phyloP scores from a whole-genome alignment of 495 filamentous ascomycete species.

The Penicillium paradoxum region DNA sequence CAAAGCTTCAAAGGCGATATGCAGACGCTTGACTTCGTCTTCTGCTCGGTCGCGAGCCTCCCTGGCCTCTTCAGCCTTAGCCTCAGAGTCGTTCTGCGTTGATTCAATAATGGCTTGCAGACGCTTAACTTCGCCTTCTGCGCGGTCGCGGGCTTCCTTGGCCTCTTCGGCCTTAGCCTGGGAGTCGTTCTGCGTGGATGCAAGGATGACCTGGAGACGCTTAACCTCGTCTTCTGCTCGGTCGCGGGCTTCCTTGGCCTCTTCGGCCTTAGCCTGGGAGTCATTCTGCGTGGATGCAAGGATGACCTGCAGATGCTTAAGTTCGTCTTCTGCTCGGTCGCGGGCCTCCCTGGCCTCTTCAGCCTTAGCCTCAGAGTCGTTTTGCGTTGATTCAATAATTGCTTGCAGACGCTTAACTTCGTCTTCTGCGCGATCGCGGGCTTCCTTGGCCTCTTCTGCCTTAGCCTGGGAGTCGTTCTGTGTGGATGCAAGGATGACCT shows the following conservation, averaged over 20 bases:
- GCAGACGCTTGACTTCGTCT: conserved; percentile 17
- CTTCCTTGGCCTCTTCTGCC: conserved; percentile 14
- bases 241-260: conserved; percentile 12
- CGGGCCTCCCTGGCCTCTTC: background rate
- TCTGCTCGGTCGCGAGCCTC: conserved; percentile 13
- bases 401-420: conserved; percentile 21
- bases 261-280: conserved; percentile 5
- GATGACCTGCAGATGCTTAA: background rate
- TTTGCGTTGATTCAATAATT: conserved; percentile 3
- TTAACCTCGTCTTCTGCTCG: conserved; percentile 15
- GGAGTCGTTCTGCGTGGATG: background rate
- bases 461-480: conserved; percentile 6
- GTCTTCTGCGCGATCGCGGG: conserved; percentile 28
- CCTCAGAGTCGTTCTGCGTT: conserved; percentile 3
- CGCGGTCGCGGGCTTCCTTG: background rate
- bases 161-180: no score
- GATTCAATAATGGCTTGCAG: background rate
- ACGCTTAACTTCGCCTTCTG: conserved; percentile 1
- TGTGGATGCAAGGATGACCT: background rate
- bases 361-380: no score
- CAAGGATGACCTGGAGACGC: conserved; percentile 17
- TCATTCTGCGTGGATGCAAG: background rate
- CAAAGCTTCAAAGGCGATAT: conserved; percentile 8
- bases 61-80: conserved; percentile 12
- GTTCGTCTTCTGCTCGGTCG: background rate